These are phyloP conservation scores for Lepidium africanum DNA, from an alignment of 345 rosid genomes.

Conservation along the genomic window DNA sequence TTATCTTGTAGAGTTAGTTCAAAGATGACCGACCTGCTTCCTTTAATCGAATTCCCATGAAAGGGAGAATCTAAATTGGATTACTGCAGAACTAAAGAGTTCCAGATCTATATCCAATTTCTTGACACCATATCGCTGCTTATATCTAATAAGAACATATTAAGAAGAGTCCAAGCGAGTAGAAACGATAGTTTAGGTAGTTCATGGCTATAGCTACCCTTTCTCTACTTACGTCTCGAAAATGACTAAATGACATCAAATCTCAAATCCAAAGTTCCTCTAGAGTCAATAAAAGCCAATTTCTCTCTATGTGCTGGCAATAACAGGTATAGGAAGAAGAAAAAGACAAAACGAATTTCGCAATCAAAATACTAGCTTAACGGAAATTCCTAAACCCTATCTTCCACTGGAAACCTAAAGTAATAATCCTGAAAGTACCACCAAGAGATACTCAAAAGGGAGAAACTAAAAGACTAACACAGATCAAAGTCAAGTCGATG, in stretches of 20 bases:
- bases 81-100: background rate
- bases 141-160: background rate
- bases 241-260: background rate
- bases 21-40: background rate
- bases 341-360: background rate
- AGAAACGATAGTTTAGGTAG: background rate
- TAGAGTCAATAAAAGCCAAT: background rate
- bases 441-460: background rate
- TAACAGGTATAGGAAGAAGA: background rate
- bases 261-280: background rate
- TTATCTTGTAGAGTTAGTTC: background rate
- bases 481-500: background rate
- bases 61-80: background rate
- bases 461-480: background rate
- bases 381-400: background rate
- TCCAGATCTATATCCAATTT: conserved; percentile 1
- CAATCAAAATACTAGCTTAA: background rate
- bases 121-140: background rate
- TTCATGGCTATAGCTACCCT: background rate
- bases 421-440: background rate
- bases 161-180: background rate
- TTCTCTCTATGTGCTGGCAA: background rate
- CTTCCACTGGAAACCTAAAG: background rate
- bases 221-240: background rate
- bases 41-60: background rate